Conservation (phyloP, 2,329 filamentous ascomycete genomes). For the Botryosphaeria dothidea region DNA sequence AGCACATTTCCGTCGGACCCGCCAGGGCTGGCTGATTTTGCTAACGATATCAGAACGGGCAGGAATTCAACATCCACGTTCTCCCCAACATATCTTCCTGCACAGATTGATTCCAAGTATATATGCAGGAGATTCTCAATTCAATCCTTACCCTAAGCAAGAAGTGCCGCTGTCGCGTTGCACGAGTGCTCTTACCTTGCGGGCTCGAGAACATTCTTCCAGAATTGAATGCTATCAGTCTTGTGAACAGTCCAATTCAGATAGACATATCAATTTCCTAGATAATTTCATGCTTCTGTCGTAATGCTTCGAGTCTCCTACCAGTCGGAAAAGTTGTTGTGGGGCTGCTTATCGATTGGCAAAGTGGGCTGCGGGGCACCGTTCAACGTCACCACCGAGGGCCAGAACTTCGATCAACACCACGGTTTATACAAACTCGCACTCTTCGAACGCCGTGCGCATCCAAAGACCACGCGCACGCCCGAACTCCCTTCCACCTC, state of each 20-base stretch:
- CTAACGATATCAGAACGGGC: neutral
- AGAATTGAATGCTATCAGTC: too few species aligned
- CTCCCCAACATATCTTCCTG: neutral
- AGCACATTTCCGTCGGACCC: neutral
- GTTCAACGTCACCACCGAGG: neutral
- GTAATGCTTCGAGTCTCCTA: too few species aligned
- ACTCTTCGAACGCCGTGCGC: neutral
- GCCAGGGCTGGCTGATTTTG: neutral
- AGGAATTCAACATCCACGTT: neutral
- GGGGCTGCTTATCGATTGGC: slow-evolving; percentile 1
- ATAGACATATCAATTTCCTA: too few species aligned
- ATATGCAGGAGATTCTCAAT: too few species aligned
- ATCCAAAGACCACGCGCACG: neutral
- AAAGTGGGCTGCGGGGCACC: slow-evolving; percentile 4
- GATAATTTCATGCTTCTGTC: too few species aligned
- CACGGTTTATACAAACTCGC: neutral
- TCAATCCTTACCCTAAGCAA: too few species aligned
- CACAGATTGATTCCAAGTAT: too few species aligned
- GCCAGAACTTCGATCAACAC: neutral
- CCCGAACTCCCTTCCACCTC: neutral
- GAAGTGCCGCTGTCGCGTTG: too few species aligned
- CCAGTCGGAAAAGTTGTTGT: too few species aligned
- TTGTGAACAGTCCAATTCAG: too few species aligned
- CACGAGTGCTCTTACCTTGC: too few species aligned
- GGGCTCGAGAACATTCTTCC: too few species aligned